Conservation (phyloP, 805 yeast genomes). For the Starmerella apicola region DNA sequence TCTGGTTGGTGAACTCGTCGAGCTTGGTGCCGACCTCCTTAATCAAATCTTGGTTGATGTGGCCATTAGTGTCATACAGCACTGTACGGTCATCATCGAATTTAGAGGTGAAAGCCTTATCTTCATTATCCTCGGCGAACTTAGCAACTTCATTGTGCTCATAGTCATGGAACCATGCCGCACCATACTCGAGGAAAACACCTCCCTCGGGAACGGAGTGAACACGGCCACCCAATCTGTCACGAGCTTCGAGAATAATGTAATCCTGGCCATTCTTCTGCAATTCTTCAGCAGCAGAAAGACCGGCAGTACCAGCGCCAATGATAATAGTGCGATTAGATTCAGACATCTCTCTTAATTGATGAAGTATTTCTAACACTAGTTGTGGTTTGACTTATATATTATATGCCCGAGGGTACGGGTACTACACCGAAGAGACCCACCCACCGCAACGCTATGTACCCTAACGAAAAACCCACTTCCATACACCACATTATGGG, state of each 20-base stretch:
- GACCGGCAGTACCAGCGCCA: slow-evolving; percentile 28
- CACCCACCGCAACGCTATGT: too few species aligned
- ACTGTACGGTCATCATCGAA: slow-evolving; percentile 20
- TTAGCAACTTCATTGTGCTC: slow-evolving; percentile 18
- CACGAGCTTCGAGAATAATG: slow-evolving; percentile 25
- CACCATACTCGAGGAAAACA: slow-evolving; percentile 20
- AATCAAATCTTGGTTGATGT: slow-evolving; percentile 11
- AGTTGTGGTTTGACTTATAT: neutral
- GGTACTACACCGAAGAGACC: too few species aligned
- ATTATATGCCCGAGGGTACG: slow-evolving; percentile 2
- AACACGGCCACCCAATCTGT: slow-evolving; percentile 26
- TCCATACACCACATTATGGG: too few species aligned
- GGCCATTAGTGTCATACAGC: slow-evolving; percentile 15
- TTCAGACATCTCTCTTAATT: too few species aligned
- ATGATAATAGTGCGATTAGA: slow-evolving; percentile 19
- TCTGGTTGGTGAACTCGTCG: slow-evolving; percentile 14
- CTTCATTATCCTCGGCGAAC: slow-evolving; percentile 15
- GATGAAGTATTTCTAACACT: too few species aligned
- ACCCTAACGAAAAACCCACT: too few species aligned
- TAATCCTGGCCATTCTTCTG: slow-evolving; percentile 18
- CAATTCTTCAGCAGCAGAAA: slow-evolving; percentile 25
- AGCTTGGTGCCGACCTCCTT: slow-evolving; percentile 8
- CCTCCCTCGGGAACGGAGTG: slow-evolving; percentile 15
- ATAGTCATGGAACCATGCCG: slow-evolving; percentile 23
- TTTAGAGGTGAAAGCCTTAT: slow-evolving; percentile 3